Percentiles rank a stretch among this genome's conserved stretches.
phyloP scores from a whole-genome alignment of 345 rosid species.

The Dimocarpus longan region DNA sequence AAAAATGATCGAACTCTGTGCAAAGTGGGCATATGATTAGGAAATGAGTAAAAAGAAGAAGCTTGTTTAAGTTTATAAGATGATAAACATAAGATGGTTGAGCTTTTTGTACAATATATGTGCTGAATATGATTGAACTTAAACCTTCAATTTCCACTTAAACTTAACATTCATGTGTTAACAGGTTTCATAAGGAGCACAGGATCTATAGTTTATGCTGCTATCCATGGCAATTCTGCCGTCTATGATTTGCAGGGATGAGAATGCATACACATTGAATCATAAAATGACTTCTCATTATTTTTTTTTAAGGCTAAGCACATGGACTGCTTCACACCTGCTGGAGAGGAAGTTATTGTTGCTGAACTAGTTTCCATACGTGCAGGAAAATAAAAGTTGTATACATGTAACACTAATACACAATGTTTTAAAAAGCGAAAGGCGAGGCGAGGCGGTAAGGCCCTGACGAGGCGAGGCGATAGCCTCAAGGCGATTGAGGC shows the following conservation, averaged over 20 bases:
- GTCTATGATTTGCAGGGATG: not conserved
- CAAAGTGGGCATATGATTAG: not conserved
- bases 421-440: too few relatives aligned
- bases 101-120: not conserved
- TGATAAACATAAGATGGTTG: not conserved
- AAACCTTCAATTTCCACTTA: not conserved
- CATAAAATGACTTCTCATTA: not conserved
- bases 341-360: not conserved
- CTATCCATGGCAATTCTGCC: not conserved
- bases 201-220: not conserved
- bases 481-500: too few relatives aligned
- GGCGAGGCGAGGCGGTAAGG: too few relatives aligned
- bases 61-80: not conserved
- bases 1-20: conserved; percentile 62
- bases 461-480: too few relatives aligned
- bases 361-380: not conserved
- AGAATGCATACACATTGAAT: not conserved
- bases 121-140: not conserved
- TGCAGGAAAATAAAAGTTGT: not conserved
- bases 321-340: not conserved
- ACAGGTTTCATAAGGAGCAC: not conserved
- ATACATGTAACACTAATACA: not conserved
- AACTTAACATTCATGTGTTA: not conserved
- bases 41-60: not conserved
- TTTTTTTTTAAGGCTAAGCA: not conserved